A percentile compares a stretch with the other conserved stretches of the same genome.
phyloP scores from a whole-genome alignment of 2,329 filamentous ascomycete species.

The Keithomyces neogunnii region DNA sequence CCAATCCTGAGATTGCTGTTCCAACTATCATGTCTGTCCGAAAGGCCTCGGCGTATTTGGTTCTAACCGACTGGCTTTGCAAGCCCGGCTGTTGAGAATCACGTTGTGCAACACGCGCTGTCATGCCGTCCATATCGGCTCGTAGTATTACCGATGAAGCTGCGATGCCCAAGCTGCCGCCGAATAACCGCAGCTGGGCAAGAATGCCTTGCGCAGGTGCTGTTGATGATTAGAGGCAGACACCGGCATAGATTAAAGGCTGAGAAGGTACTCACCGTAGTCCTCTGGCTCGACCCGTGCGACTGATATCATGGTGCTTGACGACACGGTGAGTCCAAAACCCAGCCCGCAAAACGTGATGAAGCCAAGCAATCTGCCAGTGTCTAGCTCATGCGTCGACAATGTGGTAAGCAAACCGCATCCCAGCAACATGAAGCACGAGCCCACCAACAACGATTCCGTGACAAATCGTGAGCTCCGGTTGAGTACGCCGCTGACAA shows the following conservation, averaged over 20 bases:
- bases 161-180: constrained; percentile 46
- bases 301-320: constrained; percentile 36
- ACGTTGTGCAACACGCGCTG: neutral
- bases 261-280: constrained; percentile 28
- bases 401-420: constrained; percentile 37
- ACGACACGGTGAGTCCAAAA: constrained; percentile 39
- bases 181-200: constrained; percentile 41
- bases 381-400: constrained; percentile 18
- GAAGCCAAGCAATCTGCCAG: constrained; percentile 39
- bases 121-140: constrained; percentile 14
- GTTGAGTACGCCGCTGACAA: constrained; percentile 33
- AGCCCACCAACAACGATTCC: constrained; percentile 34
- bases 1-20: constrained; percentile 30
- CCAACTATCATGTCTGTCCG: constrained; percentile 38
- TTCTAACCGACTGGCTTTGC: constrained; percentile 20
- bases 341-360: constrained; percentile 43
- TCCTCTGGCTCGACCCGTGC: constrained; percentile 34
- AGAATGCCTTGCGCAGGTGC: constrained; percentile 45
- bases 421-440: constrained; percentile 35
- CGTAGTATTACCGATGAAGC: constrained; percentile 39
- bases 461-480: constrained; percentile 29
- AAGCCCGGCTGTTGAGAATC: constrained; percentile 19
- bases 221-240: constrained; percentile 16
- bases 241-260: neutral
- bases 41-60: constrained; percentile 36